Percentiles rank a stretch among this genome's conserved stretches.
phyloP scores from a whole-genome alignment of 805 yeast species.

The Metschnikowia lochheadii region DNA sequence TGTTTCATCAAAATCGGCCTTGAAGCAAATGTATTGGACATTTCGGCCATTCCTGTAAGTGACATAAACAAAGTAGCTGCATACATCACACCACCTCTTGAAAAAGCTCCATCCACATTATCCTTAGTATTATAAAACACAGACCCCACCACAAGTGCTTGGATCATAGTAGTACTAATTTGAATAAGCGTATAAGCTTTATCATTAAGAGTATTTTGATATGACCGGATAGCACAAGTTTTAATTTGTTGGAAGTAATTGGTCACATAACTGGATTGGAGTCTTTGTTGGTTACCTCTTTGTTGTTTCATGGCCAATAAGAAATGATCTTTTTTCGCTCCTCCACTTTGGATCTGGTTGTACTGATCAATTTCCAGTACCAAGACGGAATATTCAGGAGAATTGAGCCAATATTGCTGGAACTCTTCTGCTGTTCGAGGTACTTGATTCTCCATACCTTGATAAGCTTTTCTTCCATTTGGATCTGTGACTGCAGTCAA shows the following conservation, averaged over 20 bases:
- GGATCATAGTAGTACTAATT: constrained; percentile 47
- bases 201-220: constrained; percentile 51
- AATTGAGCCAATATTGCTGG: constrained; percentile 51
- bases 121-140: constrained; percentile 48
- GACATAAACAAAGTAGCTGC: constrained; percentile 58
- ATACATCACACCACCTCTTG: constrained; percentile 59
- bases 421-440: constrained; percentile 57
- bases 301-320: constrained; percentile 25
- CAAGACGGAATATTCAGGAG: constrained; percentile 45
- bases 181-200: constrained; percentile 50
- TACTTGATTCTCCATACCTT: constrained; percentile 47
- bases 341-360: constrained; percentile 18
- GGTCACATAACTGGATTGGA: constrained; percentile 20
- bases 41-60: constrained; percentile 54
- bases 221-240: constrained; percentile 49
- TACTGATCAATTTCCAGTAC: constrained; percentile 40
- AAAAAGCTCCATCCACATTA: constrained; percentile 51
- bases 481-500: constrained; percentile 66
- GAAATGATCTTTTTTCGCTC: constrained; percentile 30
- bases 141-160: constrained; percentile 58
- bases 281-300: constrained; percentile 29
- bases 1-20: constrained; percentile 68
- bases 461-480: constrained; percentile 47
- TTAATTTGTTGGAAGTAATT: constrained; percentile 23
- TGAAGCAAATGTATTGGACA: constrained; percentile 50